These are phyloP conservation scores for Scedosporium dehoogii DNA, from an alignment of 2,329 filamentous ascomycete species.

Conservation along the genomic window DNA sequence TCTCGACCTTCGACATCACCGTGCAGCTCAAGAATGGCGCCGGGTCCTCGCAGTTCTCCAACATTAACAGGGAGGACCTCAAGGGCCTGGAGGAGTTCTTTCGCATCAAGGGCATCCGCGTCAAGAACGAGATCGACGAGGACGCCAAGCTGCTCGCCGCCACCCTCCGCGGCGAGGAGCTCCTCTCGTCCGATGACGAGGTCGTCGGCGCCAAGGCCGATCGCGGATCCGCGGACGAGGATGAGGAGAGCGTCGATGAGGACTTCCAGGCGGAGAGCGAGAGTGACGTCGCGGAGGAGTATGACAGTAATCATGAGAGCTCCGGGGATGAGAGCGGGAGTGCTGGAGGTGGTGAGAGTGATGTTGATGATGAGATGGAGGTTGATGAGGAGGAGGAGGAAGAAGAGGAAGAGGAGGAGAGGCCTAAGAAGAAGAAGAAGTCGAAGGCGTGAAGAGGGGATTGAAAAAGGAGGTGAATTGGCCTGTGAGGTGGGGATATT, in stretches of 20 bases:
- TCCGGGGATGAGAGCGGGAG: slow-evolving; percentile 59
- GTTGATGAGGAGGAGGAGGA: slow-evolving; percentile 30
- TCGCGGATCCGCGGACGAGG: slow-evolving; percentile 88
- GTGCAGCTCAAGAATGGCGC: slow-evolving; percentile 81
- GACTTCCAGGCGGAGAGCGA: slow-evolving; percentile 91
- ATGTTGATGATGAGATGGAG: slow-evolving; percentile 34
- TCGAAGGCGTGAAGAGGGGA: slow-evolving; percentile 7
- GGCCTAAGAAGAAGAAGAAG: slow-evolving; percentile 39
- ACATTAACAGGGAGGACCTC: slow-evolving; percentile 97
- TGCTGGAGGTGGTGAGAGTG: slow-evolving; percentile 35
- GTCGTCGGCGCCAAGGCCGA: slow-evolving; percentile 61
- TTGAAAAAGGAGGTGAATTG: background rate
- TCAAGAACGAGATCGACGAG: slow-evolving; percentile 98
- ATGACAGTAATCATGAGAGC: slow-evolving; percentile 83
- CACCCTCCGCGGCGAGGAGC: slow-evolving; percentile 72
- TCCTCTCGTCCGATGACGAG: slow-evolving; percentile 77
- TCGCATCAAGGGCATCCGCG: slow-evolving; percentile 86
- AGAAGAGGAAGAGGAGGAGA: slow-evolving; percentile 30
- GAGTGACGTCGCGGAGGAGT: slow-evolving; percentile 94
- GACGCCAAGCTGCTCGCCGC: slow-evolving; percentile 74
- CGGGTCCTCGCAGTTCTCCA: slow-evolving; percentile 91
- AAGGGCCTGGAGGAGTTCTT: slow-evolving; percentile 96
- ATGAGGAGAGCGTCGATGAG: slow-evolving; percentile 90
- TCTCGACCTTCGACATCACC: slow-evolving; percentile 94
- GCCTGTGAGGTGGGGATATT: slow-evolving; percentile 5